Evolutionary conservation across 768 basidiomycete species (phyloP).

Genomic region (Melanogaster broomeanus): DNA sequence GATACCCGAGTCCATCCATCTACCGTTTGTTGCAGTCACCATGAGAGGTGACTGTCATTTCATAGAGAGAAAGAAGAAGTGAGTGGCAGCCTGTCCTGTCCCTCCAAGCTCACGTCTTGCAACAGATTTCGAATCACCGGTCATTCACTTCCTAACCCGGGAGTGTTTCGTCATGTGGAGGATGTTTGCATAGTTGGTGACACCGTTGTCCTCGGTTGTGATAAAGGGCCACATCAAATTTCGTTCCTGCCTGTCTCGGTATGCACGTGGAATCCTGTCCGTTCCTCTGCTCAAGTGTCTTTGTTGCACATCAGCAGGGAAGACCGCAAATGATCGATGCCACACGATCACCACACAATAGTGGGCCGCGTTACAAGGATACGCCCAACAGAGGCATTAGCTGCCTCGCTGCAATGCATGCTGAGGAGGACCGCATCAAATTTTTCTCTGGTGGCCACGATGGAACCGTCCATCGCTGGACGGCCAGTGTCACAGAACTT

Average conservation of each 20-base stretch:
- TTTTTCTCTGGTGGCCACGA: slow-evolving; percentile 55
- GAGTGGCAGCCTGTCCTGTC: slow-evolving; percentile 10
- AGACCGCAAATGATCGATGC: slow-evolving; percentile 34
- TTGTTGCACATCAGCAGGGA: slow-evolving; percentile 29
- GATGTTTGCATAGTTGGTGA: slow-evolving; percentile 47
- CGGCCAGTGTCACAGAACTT: slow-evolving; percentile 19
- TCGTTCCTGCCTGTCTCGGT: slow-evolving; percentile 39
- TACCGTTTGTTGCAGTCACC: slow-evolving; percentile 44
- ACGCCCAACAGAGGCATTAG: slow-evolving; percentile 37
- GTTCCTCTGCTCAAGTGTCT: slow-evolving; percentile 22
- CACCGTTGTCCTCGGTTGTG: slow-evolving; percentile 45
- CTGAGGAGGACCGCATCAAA: slow-evolving; percentile 28
- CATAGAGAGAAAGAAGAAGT: slow-evolving; percentile 36
- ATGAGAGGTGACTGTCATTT: slow-evolving; percentile 50
- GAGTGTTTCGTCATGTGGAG: slow-evolving; percentile 41
- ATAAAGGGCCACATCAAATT: slow-evolving; percentile 43
- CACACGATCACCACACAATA: slow-evolving; percentile 34
- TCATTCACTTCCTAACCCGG: slow-evolving; percentile 40
- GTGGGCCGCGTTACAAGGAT: slow-evolving; percentile 23
- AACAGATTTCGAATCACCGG: slow-evolving; percentile 37
- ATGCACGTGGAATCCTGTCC: slow-evolving; percentile 28
- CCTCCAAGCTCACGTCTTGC: slow-evolving; percentile 13
- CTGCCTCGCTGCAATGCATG: slow-evolving; percentile 42
- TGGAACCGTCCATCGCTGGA: slow-evolving; percentile 45
- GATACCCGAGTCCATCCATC: slow-evolving; percentile 22